Conservation (phyloP, 2,329 filamentous ascomycete genomes). For the Clarireedia hainanense region DNA sequence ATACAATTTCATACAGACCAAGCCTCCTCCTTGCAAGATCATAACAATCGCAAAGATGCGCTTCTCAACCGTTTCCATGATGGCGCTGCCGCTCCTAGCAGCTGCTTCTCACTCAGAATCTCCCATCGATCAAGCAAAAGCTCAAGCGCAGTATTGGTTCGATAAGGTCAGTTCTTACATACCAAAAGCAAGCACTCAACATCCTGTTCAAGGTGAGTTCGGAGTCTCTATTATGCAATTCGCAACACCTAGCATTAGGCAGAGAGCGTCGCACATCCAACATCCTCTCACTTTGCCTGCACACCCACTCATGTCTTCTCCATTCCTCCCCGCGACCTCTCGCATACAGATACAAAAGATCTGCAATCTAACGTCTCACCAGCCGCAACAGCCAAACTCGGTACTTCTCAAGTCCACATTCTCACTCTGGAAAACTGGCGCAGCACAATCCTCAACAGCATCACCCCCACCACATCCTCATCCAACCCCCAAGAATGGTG, state of each 20-base stretch:
- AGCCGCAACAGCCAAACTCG: constrained; percentile 42
- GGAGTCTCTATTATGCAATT: too few relatives aligned
- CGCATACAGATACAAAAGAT: too few relatives aligned
- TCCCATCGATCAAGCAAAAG: constrained; percentile 48
- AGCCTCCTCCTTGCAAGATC: neutral
- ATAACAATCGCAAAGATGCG: constrained; percentile 39
- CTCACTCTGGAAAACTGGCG: constrained; percentile 66
- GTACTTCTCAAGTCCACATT: constrained; percentile 42
- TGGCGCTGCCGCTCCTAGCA: constrained; percentile 49
- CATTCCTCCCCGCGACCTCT: too few relatives aligned
- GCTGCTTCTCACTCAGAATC: constrained; percentile 40
- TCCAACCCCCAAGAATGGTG: constrained; percentile 66
- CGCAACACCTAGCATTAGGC: too few relatives aligned
- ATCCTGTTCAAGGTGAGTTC: constrained; percentile 9
- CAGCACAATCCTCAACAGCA: constrained; percentile 54
- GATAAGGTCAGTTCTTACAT: constrained; percentile 50
- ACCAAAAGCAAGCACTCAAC: constrained; percentile 37
- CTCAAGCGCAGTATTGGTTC: constrained; percentile 56
- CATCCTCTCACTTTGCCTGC: too few relatives aligned
- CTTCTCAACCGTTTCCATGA: constrained; percentile 43
- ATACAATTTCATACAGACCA: neutral
- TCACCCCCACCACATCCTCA: constrained; percentile 43
- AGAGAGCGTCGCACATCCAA: too few relatives aligned
- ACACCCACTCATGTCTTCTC: too few relatives aligned
- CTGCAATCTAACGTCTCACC: constrained; percentile 19